Base-by-base conservation (phyloP, 768 basidiomycete species). In the Naganishia vaughanmartiniae region DNA sequence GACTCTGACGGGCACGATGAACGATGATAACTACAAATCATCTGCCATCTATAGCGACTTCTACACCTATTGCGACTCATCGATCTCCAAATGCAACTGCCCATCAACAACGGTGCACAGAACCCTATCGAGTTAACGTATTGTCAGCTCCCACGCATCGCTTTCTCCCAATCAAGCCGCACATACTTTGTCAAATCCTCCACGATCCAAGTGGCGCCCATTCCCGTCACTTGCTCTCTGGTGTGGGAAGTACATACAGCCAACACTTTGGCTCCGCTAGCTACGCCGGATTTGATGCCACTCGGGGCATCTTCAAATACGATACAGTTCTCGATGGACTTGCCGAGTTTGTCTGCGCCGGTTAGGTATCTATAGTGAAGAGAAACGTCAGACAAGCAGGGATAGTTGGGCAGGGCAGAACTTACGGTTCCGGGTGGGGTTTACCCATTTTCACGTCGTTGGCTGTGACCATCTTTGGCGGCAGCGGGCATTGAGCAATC, bases 251-350 rank as follows among this genome's bases (percentile, higher is more conserved):
- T 94, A 77, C 90, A 90, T 0, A 93, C 90, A 0, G 89, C 93
- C 17, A 95, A 84, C 0, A 89, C 90, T 56, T 81, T 84, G 58
- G 89, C 85, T 14, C 91, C 91, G 21, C 91, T 89, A 9, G 89
- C 88, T 56, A 85, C 86, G 26, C 92, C 92, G 19, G 90, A 85
- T 71, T 83, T 83, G 73, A 93, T 82, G 2, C 93, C 93, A 17
- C 90, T 89, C 4, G 92, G 89, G 1, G 93, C 92, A 76, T 96
- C 93, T 74, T 93, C 92, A 3, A 96, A 84, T 10, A 95, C 93
- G 70, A 95, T 83, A 76, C 89, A 92, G 58, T 86, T 86, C 26
- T 79, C 80, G 1, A 88, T 83, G 57, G 87, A 83, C 28, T 86
- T 84, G n/a, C 82, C 83, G 70, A 89, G 86, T 71, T 84, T 84